Conservation (phyloP, 1,284 basidiomycete genomes). For the Sphagnurus paluster region DNA sequence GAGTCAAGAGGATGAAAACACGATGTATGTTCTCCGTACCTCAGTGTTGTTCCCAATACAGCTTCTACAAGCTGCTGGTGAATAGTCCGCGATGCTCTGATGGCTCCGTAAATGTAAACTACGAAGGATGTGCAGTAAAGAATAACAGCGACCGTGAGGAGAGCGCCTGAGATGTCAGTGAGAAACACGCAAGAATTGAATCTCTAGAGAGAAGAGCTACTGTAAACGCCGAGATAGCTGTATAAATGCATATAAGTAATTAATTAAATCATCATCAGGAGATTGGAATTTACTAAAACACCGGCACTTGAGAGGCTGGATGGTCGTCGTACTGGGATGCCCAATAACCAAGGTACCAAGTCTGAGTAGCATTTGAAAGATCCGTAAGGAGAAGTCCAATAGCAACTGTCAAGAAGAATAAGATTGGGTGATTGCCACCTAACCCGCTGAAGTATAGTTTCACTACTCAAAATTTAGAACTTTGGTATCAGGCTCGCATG, state of each 20-base stretch:
- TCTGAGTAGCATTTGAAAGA: slow-evolving; percentile 39
- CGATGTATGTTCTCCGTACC: slow-evolving; percentile 19
- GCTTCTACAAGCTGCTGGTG: slow-evolving; percentile 57
- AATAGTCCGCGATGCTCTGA: slow-evolving; percentile 57
- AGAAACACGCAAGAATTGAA: neutral
- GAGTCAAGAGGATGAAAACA: neutral
- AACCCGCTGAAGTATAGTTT: slow-evolving; percentile 39
- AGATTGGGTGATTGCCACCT: slow-evolving; percentile 38
- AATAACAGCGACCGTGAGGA: slow-evolving; percentile 32
- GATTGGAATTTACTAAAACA: slow-evolving; percentile 35
- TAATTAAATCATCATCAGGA: neutral
- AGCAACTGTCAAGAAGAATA: slow-evolving; percentile 40
- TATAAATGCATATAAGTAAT: neutral
- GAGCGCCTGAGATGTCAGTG: slow-evolving; percentile 19
- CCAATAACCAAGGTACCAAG: slow-evolving; percentile 63
- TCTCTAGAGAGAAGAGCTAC: slow-evolving; percentile 8
- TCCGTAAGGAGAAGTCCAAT: slow-evolving; percentile 31
- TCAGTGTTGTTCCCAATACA: slow-evolving; percentile 51
- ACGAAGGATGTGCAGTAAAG: slow-evolving; percentile 33
- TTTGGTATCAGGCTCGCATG: slow-evolving; percentile 1
- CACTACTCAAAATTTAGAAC: slow-evolving; percentile 19
- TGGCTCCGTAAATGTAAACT: slow-evolving; percentile 38
- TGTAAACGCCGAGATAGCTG: slow-evolving; percentile 50
- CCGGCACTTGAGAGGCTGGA: slow-evolving; percentile 34
- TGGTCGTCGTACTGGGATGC: slow-evolving; percentile 51